Percentiles rank a stretch among this genome's conserved stretches.
phyloP scores from a whole-genome alignment of 176 grass and related monocot species.

The Calamus simplicifolius region DNA sequence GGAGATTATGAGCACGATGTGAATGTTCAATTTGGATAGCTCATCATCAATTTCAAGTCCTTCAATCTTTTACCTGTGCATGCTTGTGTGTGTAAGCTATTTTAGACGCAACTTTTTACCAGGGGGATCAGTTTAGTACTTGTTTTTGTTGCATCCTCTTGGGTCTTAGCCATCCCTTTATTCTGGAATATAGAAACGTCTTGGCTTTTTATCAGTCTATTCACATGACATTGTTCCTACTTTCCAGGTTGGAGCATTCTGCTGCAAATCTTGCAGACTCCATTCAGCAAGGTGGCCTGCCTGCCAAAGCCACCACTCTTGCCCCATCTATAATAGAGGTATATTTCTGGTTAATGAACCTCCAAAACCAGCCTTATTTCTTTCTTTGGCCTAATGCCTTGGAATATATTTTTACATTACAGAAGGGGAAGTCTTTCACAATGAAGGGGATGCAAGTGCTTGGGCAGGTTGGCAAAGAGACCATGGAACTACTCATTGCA shows the following conservation, averaged over 20 bases:
- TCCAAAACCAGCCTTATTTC: too few species aligned
- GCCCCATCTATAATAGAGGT: constrained; percentile 92
- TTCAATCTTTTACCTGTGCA: too few species aligned
- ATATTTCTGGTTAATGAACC: not conserved
- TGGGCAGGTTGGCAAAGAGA: constrained; percentile 94
- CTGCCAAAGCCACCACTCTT: constrained; percentile 64
- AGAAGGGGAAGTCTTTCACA: constrained; percentile 85
- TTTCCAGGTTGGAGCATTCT: constrained; percentile 79
- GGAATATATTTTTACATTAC: constrained; percentile 10
- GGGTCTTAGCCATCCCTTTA: too few species aligned
- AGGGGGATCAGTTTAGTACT: too few species aligned
- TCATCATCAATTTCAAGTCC: too few species aligned
- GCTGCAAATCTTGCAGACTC: constrained; percentile 75
- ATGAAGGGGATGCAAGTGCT: constrained; percentile 86
- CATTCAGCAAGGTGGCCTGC: constrained; percentile 78
- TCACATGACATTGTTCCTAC: constrained; percentile 2
- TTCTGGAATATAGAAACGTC: too few species aligned
- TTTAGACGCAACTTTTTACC: too few species aligned
- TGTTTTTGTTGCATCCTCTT: too few species aligned
- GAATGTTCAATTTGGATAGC: too few species aligned
- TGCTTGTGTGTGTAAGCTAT: too few species aligned
- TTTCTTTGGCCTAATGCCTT: too few species aligned
- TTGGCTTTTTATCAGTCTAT: not conserved
- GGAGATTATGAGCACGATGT: too few species aligned
- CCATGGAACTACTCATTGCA: constrained; percentile 83